Evolutionary conservation across 495 filamentous ascomycete species (phyloP).

Genomic region (Aspergillus indologenus): DNA sequence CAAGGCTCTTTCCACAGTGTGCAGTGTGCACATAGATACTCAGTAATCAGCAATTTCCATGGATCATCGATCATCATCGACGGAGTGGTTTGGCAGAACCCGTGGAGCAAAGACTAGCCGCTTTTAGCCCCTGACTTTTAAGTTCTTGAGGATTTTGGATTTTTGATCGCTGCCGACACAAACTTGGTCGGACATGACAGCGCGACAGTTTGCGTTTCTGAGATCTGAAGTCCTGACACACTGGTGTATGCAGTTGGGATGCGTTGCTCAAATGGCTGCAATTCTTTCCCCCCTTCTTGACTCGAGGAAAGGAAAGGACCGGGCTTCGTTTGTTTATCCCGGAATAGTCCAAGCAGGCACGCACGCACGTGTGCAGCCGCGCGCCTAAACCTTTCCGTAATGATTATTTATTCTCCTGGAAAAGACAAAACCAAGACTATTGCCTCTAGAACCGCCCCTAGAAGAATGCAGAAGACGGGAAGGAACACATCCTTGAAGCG

Average conservation of each 20-base stretch:
- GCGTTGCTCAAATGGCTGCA: no score
- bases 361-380: not conserved
- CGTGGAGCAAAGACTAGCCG: slow-evolving; percentile 13
- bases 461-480: not conserved
- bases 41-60: not conserved
- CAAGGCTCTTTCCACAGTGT: no score
- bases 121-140: not conserved
- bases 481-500: not conserved
- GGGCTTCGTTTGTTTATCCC: not conserved
- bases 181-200: not conserved
- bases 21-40: no score
- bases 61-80: slow-evolving; percentile 14
- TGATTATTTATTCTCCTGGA: not conserved
- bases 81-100: slow-evolving; percentile 17
- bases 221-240: no score
- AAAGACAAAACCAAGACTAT: not conserved
- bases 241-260: no score
- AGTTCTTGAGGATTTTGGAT: no score
- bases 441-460: not conserved
- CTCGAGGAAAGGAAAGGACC: no score
- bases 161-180: not conserved
- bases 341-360: not conserved
- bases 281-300: no score
- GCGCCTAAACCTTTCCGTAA: not conserved
- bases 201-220: not conserved